Percentiles rank a stretch among this genome's conserved stretches.
Evolutionary conservation across 1,284 basidiomycete species (phyloP).

Genomic region (Pholiota adiposa): DNA sequence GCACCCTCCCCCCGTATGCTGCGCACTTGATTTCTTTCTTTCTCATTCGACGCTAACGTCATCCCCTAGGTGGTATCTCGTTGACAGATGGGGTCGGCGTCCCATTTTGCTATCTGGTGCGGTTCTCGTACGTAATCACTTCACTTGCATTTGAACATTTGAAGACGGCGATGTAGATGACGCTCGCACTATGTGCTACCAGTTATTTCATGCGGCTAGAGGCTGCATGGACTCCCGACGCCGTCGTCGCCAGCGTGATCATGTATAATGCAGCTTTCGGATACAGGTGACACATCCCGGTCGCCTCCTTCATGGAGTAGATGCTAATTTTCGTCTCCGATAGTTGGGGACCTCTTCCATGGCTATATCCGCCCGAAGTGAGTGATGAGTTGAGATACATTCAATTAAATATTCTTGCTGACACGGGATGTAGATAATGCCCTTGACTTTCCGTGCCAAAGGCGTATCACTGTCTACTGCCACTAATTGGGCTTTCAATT

Average conservation of each 20-base stretch:
- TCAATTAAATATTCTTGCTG: neutral
- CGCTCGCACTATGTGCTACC: constrained; percentile 72
- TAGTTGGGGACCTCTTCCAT: constrained; percentile 80
- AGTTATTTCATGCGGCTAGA: constrained; percentile 96
- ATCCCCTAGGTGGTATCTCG: constrained; percentile 94
- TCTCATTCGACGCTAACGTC: constrained; percentile 6
- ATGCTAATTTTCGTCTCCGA: neutral
- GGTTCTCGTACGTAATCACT: constrained; percentile 60
- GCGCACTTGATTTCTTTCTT: neutral
- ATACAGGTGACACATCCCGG: constrained; percentile 51
- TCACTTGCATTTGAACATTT: neutral
- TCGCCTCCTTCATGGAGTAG: neutral
- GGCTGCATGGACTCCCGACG: constrained; percentile 81
- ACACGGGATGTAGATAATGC: constrained; percentile 77
- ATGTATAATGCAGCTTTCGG: constrained; percentile 95
- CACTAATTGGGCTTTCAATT: constrained; percentile 80
- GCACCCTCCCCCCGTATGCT: constrained; percentile 82
- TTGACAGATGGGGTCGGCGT: constrained; percentile 91
- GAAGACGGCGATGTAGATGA: constrained; percentile 59
- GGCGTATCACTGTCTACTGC: constrained; percentile 93
- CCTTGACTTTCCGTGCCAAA: constrained; percentile 89
- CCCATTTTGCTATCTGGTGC: constrained; percentile 90
- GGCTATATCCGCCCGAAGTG: constrained; percentile 89
- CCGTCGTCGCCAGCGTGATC: constrained; percentile 93
- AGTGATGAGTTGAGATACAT: constrained; percentile 3